phyloP scores from a whole-genome alignment of 495 filamentous ascomycete genomes.

The Filosporella fistucella region DNA sequence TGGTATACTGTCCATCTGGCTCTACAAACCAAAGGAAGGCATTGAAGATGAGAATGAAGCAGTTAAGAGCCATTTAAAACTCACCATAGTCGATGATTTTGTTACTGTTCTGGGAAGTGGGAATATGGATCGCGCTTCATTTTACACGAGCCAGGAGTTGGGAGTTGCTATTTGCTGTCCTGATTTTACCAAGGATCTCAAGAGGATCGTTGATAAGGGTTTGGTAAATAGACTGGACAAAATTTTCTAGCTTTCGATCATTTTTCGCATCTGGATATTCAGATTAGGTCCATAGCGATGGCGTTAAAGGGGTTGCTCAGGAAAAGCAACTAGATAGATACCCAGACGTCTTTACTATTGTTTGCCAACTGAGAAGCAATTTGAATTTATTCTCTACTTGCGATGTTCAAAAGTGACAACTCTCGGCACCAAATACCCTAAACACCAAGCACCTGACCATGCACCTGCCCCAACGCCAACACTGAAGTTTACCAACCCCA shows the following conservation, averaged over 20 bases:
- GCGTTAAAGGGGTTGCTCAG: no score
- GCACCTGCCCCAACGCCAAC: no score
- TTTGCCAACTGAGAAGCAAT: no score
- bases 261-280: no score
- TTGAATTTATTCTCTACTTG: no score
- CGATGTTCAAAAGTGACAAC: no score
- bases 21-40: conserved; percentile 30
- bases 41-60: conserved; percentile 37
- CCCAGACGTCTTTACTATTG: no score
- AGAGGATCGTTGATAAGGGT: conserved; percentile 32
- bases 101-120: conserved; percentile 64
- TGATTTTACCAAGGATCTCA: conserved; percentile 39
- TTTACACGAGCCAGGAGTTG: conserved; percentile 75
- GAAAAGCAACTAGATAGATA: no score
- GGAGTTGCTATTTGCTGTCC: conserved; percentile 56
- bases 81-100: conserved; percentile 56
- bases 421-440: no score
- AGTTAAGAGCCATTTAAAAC: conserved; percentile 67
- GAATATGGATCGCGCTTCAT: conserved; percentile 73
- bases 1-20: conserved; percentile 42
- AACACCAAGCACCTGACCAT: no score
- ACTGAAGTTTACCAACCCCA: conserved; percentile 98
- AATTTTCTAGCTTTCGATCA: not conserved
- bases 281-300: no score
- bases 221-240: conserved; percentile 26